Evolutionary conservation across 768 basidiomycete species (phyloP), one percentile per base, ranked within the genome.

Genomic region (Boletus tylopilopsis): DNA sequence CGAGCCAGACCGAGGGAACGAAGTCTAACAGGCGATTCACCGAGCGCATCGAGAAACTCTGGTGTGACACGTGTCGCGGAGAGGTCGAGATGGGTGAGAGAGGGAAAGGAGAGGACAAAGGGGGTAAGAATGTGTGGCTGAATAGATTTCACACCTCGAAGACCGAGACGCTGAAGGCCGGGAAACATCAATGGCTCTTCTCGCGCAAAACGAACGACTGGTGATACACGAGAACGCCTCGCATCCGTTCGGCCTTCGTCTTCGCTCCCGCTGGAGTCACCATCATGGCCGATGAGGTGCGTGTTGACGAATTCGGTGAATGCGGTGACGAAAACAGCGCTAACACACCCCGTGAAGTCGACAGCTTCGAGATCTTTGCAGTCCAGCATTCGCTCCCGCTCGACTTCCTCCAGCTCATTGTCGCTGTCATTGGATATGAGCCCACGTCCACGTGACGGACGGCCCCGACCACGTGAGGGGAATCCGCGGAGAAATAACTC

Each of bases 261-360:
- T 21, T 74, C 76, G 40, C 74, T 77, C 22, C 73, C 74, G 37
- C 69, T 73, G 29, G 68, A 68, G 37, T 80, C 76, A 7, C 67
- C 57, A 21, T 76, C 72, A 10, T 67, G 53, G 30, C 64, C 66
- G 19, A 75, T 69, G 16, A 90, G 69, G 66, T 90, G 81, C 32
- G 76, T 77, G 42, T 76, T 76, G 54, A 90, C 90, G 60, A 97
- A 90, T 46, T 92, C 89, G 22, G 81, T 78, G 55, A 98, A 78
- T 1, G 89, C 90, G 54, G 85, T 81, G 49, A 89, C 87, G 63
- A 96, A 97, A 2, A 93, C 87, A 19, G 81, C 80, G 62, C 90
- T 93, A 69, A 97, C 88, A 63, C 95, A 97, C 58, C 94, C 95
- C 6, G 94, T 97, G 45, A 98, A 71, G 64, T 99, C 95, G 43